Evolutionary conservation across 176 grass and related monocot species (phyloP).

Genomic region (Eragrostis nindensis): DNA sequence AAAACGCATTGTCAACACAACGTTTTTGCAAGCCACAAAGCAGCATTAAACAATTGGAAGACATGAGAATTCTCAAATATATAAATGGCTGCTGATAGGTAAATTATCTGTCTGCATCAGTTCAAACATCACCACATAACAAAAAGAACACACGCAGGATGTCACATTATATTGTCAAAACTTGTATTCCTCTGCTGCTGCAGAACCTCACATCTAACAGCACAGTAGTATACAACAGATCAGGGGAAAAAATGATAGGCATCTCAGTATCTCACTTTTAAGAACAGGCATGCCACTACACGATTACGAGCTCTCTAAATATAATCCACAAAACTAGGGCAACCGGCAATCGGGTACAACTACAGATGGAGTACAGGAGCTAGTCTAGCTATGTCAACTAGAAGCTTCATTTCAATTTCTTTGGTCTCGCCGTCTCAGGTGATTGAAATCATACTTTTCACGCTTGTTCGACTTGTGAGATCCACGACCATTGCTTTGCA

Average conservation of each 20-base stretch:
- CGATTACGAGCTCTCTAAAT: slow-evolving; percentile 8
- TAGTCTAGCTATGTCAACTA: slow-evolving; percentile 14
- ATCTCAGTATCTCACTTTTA: background rate
- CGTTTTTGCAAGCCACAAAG: too few species aligned
- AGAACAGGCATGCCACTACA: background rate
- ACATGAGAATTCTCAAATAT: too few species aligned
- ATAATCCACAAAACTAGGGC: background rate
- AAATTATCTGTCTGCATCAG: too few species aligned
- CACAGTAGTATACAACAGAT: background rate
- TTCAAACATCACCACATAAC: background rate
- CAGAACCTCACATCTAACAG: slow-evolving; percentile 21
- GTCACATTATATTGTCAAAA: background rate
- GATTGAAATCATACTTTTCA: slow-evolving; percentile 66
- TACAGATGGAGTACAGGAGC: slow-evolving; percentile 31
- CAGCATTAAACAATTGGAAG: too few species aligned
- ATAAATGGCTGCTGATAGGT: too few species aligned
- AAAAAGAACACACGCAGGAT: background rate
- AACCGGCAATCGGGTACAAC: slow-evolving; percentile 17
- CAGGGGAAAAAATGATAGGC: background rate
- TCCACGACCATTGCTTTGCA: slow-evolving; percentile 51
- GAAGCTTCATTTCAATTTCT: slow-evolving; percentile 32
- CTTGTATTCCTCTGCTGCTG: slow-evolving; percentile 9
- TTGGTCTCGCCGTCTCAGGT: slow-evolving; percentile 63
- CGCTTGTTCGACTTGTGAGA: slow-evolving; percentile 55
- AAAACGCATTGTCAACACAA: too few species aligned